Percentiles rank a stretch among this genome's conserved stretches.
phyloP scores from a whole-genome alignment of 2,329 filamentous ascomycete species.

The Pseudocercospora crystallina region DNA sequence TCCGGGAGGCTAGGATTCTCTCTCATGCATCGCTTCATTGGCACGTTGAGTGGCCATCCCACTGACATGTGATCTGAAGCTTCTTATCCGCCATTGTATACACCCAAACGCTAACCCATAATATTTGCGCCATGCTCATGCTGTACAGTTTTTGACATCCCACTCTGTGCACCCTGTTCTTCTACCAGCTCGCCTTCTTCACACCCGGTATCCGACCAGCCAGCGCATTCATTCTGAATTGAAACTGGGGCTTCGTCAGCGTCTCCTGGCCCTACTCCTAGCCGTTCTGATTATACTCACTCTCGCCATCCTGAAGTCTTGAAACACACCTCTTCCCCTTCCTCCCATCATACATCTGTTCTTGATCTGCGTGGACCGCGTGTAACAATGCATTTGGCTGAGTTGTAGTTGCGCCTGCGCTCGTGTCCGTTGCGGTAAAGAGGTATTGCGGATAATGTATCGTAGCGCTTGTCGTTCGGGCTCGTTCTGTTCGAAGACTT shows the following conservation, averaged over 20 bases:
- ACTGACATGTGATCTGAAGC: too few species aligned
- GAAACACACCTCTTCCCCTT: constrained; percentile 84
- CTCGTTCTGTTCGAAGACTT: constrained; percentile 83
- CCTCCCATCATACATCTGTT: constrained; percentile 92
- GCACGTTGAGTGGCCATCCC: too few species aligned
- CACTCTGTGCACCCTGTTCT: too few species aligned
- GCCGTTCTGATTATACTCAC: constrained; percentile 56
- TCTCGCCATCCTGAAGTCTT: constrained; percentile 87
- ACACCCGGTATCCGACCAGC: constrained; percentile 86
- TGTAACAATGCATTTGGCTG: constrained; percentile 94
- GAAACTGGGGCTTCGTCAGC: constrained; percentile 60
- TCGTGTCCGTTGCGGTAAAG: constrained; percentile 75
- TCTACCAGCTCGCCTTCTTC: constrained; percentile 89
- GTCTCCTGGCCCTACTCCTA: neutral
- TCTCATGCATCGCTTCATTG: too few species aligned
- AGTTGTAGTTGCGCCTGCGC: constrained; percentile 92
- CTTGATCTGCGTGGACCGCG: constrained; percentile 85
- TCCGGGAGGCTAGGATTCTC: too few species aligned
- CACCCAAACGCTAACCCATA: too few species aligned
- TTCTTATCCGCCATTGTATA: too few species aligned
- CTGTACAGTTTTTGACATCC: too few species aligned
- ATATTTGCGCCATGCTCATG: too few species aligned
- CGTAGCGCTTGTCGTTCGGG: constrained; percentile 78
- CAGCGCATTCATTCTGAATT: constrained; percentile 88
- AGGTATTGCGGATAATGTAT: constrained; percentile 92